Evolutionary conservation across 1,284 basidiomycete species (phyloP), one percentile per base, ranked within the genome.

Genomic region (Cerioporus squamosus): DNA sequence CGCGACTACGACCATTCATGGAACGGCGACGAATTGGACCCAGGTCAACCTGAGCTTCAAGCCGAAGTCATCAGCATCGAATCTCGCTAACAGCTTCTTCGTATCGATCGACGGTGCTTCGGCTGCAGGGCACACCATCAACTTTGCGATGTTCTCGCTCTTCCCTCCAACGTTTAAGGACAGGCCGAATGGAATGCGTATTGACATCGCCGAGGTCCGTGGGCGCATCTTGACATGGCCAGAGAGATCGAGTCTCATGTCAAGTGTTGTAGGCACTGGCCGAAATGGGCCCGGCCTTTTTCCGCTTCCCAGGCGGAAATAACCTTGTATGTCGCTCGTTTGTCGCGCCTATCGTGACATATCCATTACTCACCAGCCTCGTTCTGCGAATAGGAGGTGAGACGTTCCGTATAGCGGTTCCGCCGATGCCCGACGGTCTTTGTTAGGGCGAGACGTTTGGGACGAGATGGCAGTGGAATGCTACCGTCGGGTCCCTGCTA

Each of bases 101-200:
- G 72, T 91, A 8, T 82, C 81, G 0, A 67, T 89, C 5, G 76
- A 87, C 55, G 84, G 80, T 3, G 68, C 72, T 0, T 68, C 71
- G 1, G 78, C 79, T 1, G 70, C 77, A 0, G 85, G 81, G 10
- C 75, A 82, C 29, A 81, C 78, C 0, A 77, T 90, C 51, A 72
- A 85, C 64, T 89, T 91, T 61, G 81, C 85, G 0, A 74, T 90
- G 78, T 79, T 90, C 53, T 86, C 84, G 2, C 74, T 91, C 53
- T 90, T 91, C 73, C 89, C 88, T 3, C 89, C 88, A 1, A 90
- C 88, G 1, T 91, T 84, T 71, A 88, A 87, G 56, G 72, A 77
- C 54, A 77, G 85, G 56, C 61, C 74, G 43, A 90, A 90, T 68
- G 88, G 88, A 0, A 79, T 90, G 77, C 76, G 88, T 42, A 70